Evolutionary conservation across 1,284 basidiomycete genomes (phyloP), one percentile per base, ranked within the genome.

Genomic region (Heterobasidion irregulare): DNA sequence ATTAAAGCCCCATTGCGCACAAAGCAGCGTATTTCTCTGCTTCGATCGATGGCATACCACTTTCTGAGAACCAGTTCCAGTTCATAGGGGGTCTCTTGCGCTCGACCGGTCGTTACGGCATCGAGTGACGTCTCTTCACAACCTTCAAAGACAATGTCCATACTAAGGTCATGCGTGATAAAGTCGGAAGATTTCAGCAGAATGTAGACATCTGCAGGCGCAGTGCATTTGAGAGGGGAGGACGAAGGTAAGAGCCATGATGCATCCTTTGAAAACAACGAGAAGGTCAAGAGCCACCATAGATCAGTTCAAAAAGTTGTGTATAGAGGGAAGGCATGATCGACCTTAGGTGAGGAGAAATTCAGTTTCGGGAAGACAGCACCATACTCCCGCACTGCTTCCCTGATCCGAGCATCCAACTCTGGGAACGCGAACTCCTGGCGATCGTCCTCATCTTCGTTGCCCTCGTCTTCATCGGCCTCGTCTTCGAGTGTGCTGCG

Each of bases 301-400:
- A 26, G 33, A 43, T 41, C n/a, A 26, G 54, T 52, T 54, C 50
- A 41, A 47, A n/a, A 13, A 38, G 1, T 26, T 5, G 3, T 26
- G 26, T 5, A 26, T 26, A 26, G 16, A 43, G 43, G 18, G 47
- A 5, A 43, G 18, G 16, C 50, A 38, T 18, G 58, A 66, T 75
- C 53, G 61, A 91, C 94, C 73, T 87, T 86, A 33, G 94, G 94
- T 15, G 90, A 86, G 3, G 93, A 92, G 73, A 94, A 96, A 65
- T 96, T 97, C 52, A 97, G 80, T 68, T 99, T 99, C 0, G 96
- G 94, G 65, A 99, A 98, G 8, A 97, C 87, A 2, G 89, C 85
- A 2, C 83, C 88, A 60, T 93, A 95, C 56, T 80, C 72, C 32
- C 70, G 63, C 12, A 98, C 75, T n/a, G 79, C 81, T 8, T 72